These are phyloP conservation scores for Phytophthora sp. DNA, from an alignment of 352 stramenopile genomes.

Conservation along the genomic window DNA sequence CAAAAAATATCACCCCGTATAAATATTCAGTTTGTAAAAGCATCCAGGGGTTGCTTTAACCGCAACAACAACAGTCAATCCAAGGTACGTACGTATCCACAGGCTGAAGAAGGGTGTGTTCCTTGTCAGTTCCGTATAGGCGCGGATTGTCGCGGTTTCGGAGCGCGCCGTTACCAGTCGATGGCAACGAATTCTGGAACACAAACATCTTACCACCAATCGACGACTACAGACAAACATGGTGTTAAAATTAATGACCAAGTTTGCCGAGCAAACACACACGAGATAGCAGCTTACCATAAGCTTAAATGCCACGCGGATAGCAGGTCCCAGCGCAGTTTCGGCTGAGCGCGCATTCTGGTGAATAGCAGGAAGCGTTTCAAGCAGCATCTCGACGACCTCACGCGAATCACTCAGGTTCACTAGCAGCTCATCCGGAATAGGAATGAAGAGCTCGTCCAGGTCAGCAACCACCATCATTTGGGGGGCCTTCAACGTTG, in stretches of 20 bases:
- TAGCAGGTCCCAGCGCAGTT: slow-evolving; percentile 81
- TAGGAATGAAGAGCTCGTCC: slow-evolving; percentile 91
- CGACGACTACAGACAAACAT: slow-evolving; percentile 52
- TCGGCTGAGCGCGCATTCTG: slow-evolving; percentile 81
- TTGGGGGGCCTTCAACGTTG: slow-evolving; percentile 81
- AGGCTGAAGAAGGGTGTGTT: slow-evolving; percentile 91
- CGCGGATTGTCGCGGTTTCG: slow-evolving; percentile 87
- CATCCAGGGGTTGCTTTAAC: neutral
- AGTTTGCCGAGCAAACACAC: neutral
- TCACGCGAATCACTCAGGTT: slow-evolving; percentile 96
- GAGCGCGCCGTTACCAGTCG: slow-evolving; percentile 74
- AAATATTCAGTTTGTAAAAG: neutral
- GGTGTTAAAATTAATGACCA: neutral
- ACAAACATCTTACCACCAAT: slow-evolving; percentile 91
- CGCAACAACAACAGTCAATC: neutral
- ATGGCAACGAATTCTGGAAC: slow-evolving; percentile 87
- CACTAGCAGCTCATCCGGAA: slow-evolving; percentile 97
- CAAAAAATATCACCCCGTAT: slow-evolving; percentile 2
- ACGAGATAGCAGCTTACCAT: slow-evolving; percentile 86
- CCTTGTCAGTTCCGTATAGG: slow-evolving; percentile 85
- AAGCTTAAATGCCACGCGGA: slow-evolving; percentile 97
- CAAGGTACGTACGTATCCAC: slow-evolving; percentile 72
- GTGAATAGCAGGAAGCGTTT: slow-evolving; percentile 93
- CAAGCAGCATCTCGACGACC: slow-evolving; percentile 95
- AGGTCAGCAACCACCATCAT: slow-evolving; percentile 92